phyloP scores from a whole-genome alignment of 1,139 yeast species.

The Candida sp. region DNA sequence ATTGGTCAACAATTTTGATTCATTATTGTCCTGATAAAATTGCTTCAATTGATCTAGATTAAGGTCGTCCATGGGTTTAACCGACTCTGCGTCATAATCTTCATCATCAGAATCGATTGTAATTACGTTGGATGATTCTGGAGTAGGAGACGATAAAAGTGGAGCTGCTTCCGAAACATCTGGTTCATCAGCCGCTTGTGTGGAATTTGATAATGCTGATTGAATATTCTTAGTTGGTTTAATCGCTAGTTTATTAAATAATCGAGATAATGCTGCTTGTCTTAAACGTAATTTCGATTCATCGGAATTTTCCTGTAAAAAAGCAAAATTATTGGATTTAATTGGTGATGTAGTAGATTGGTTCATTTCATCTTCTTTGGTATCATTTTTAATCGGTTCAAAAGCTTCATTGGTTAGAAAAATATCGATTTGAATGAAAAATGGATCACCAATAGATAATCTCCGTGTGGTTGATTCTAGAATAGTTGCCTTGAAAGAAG shows the following conservation, averaged over 20 bases:
- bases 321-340: constrained; percentile 14
- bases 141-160: neutral
- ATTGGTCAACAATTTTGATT: constrained; percentile 42
- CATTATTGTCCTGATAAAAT: constrained; percentile 67
- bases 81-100: constrained; percentile 13
- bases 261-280: constrained; percentile 53
- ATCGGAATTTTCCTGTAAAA: constrained; percentile 47
- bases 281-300: constrained; percentile 53
- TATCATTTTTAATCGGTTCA: constrained; percentile 14
- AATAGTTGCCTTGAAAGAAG: constrained; percentile 55
- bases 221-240: constrained; percentile 12
- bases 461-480: constrained; percentile 55
- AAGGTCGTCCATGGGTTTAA: constrained; percentile 33
- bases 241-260: constrained; percentile 48
- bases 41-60: constrained; percentile 72
- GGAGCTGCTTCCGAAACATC: neutral
- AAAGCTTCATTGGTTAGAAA: constrained; percentile 56
- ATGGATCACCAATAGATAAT: constrained; percentile 71
- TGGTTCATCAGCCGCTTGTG: neutral
- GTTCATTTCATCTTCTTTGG: constrained; percentile 7
- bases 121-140: neutral
- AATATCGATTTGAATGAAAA: constrained; percentile 62
- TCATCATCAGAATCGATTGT: constrained; percentile 11
- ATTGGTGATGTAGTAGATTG: neutral
- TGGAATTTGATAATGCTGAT: neutral